A percentile compares a stretch with the other conserved stretches of the same genome.
Evolutionary conservation across 2,329 filamentous ascomycete genomes (phyloP).

Genomic region (Trichoderma sp.): DNA sequence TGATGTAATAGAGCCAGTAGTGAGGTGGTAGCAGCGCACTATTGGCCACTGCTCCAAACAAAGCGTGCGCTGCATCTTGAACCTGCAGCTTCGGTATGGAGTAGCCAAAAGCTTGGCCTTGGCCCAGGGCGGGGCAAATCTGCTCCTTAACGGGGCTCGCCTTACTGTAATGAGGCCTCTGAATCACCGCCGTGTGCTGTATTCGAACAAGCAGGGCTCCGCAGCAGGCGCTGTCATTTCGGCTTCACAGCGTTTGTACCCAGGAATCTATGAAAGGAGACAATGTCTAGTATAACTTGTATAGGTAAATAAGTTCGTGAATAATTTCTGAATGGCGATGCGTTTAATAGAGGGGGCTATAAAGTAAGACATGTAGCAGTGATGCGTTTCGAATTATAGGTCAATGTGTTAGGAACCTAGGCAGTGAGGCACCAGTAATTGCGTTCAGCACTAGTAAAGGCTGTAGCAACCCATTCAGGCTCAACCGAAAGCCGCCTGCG

Average conservation of each 20-base stretch:
- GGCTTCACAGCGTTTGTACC: constrained; percentile 3
- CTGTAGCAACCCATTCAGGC: not conserved
- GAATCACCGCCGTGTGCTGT: not conserved
- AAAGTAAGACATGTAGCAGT: not conserved
- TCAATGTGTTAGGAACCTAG: not conserved
- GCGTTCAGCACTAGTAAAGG: not conserved
- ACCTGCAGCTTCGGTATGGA: constrained; percentile 5
- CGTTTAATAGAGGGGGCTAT: not conserved
- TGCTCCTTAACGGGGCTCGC: constrained; percentile 28
- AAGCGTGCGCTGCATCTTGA: constrained; percentile 10
- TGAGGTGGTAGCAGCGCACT: constrained; percentile 31
- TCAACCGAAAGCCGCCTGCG: not conserved
- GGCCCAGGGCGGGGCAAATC: constrained; percentile 37
- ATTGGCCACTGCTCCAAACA: constrained; percentile 6
- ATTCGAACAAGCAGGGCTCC: not conserved
- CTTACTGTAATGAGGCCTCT: constrained; percentile 21
- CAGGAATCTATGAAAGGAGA: not conserved
- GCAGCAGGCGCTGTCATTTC: constrained; percentile 16
- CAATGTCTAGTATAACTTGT: not conserved
- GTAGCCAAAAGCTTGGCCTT: constrained; percentile 2
- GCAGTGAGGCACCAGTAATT: not conserved
- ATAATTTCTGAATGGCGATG: too few relatives aligned
- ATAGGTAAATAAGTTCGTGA: too few relatives aligned
- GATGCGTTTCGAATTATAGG: not conserved
- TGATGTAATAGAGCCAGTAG: constrained; percentile 31